Evolutionary conservation across 805 yeast genomes (phyloP), one percentile per base, ranked within the genome.

Genomic region (Metschnikowia aberdeeniae): DNA sequence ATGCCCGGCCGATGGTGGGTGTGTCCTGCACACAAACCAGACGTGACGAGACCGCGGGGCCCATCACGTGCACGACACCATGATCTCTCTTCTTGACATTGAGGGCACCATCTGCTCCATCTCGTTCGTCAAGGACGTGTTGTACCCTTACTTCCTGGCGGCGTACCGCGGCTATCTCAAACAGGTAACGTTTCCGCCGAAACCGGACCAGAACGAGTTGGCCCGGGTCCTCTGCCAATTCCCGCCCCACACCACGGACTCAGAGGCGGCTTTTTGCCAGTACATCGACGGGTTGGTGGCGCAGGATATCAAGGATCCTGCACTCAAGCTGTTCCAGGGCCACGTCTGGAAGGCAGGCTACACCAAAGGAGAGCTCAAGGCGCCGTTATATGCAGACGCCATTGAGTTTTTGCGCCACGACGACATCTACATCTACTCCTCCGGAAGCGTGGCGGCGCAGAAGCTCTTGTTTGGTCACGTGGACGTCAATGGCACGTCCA

Each of bases 41-140:
- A 22, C 26, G 4, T 3, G 26, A 22, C 26, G 26, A 22, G 26
- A 22, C 3, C 26, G 26, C 26, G 26, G 26, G 29, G 11, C 11
- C n/a, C 7, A 19, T 22, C 34, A 30, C 42, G 34, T 39, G 28
- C 35, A 2, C 29, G 26, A 9, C 43, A n/a, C 36, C 28, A 51
- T 51, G 54, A 36, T 49, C 6, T 41, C 78, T 8, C 61, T 85
- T 2, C 70, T 89, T 5, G 96, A 88, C 54, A 88, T 89, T 30
- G 98, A 90, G 60, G 98, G 98, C 13, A 90, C 97, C 0, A 81
- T 90, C 27, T 90, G 97, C 59, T 90, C 97, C 3, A 89, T 90
- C 17, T 75, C 90, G 1, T 90, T 90, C 59, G 98, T 90, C 34
- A 85, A 86, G 55, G 89, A 86, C 26, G 72, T 68, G 2, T 66